Evolutionary conservation across 495 filamentous ascomycete species (phyloP), one percentile per base, ranked within the genome.

Genomic region (Penicillium chermesinum): DNA sequence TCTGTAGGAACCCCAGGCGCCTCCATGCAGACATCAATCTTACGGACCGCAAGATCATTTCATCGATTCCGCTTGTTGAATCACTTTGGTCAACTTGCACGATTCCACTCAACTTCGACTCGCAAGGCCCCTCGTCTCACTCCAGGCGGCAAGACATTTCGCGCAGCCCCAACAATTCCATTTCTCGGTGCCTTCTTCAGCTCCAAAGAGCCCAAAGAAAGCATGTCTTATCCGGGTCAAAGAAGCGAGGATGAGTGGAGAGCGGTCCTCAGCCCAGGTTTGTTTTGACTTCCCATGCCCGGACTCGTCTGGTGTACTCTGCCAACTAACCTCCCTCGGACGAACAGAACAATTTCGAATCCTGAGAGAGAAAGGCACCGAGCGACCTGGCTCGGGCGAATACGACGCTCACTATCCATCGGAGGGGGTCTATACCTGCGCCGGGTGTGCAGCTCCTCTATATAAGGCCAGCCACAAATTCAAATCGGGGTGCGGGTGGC

Each of bases 401-500:
- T 96, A 88, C 69, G 83, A 97, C 69, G 85, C 89, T 60, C 91
- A 96, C 70, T 76, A 80, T 63, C 80, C 87, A n/a, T 55, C 69
- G 1, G 50, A 71, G 17, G 93, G 93, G 32, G 77, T 87, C 39
- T 95, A 96, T 72, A 81, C 71, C 47, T 98, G 93, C 69, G 87
- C 84, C 3, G 93, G 78, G 39, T 98, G 93, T 74, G 61, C 81
- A 54, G 80, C 91, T 4, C 90, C 91, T 4, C 82, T 98, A 10
- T 98, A 98, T 75, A 86, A 77, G 57, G 89, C 91, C 8, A 76
- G 72, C 47, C 89, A 93, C 67, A 98, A 98, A 62, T 98, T 98
- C 76, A 87, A 88, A 62, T 91, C 87, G 25, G 89, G 89, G 21
- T 98, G 93, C 69, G 93, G 93, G 41, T 98, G 93, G 93, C 93